A percentile compares a stretch with the other conserved stretches of the same genome.
These are phyloP conservation scores for Neofusicoccum kwambonambiense DNA, from an alignment of 2,329 filamentous ascomycete species.

Conservation along the genomic window DNA sequence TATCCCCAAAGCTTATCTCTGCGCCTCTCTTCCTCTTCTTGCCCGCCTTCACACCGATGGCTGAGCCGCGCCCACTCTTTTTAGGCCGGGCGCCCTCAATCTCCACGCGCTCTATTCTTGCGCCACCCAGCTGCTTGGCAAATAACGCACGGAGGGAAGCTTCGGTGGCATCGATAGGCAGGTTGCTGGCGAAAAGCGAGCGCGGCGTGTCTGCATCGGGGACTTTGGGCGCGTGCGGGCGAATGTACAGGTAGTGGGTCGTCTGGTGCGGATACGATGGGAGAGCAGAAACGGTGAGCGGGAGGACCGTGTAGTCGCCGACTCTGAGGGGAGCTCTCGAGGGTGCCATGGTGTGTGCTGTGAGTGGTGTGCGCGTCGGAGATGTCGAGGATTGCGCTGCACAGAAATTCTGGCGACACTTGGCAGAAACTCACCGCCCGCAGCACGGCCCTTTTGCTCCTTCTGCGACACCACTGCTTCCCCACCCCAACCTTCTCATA, in stretches of 20 bases:
- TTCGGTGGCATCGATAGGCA: conserved; percentile 81
- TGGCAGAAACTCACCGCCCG: conserved; percentile 3
- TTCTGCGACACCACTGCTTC: neutral
- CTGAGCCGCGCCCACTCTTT: conserved; percentile 27
- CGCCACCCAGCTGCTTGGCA: conserved; percentile 68
- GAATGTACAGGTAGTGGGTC: conserved; percentile 83
- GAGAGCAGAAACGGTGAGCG: conserved; percentile 63
- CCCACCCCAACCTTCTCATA: neutral
- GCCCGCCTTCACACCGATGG: conserved; percentile 29
- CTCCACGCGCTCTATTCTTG: conserved; percentile 71
- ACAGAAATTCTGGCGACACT: conserved; percentile 10
- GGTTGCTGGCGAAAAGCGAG: conserved; percentile 86
- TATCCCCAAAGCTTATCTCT: conserved; percentile 37
- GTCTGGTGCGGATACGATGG: conserved; percentile 61
- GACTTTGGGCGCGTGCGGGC: conserved; percentile 67
- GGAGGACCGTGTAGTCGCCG: conserved; percentile 67
- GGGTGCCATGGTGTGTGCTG: conserved; percentile 11
- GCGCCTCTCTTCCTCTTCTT: conserved; percentile 59
- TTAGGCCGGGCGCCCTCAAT: conserved; percentile 66
- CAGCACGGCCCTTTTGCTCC: neutral
- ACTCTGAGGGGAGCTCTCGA: conserved; percentile 34
- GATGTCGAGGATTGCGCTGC: neutral
- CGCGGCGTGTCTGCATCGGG: conserved; percentile 69
- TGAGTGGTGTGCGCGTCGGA: neutral
- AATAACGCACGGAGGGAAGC: conserved; percentile 75